Evolutionary conservation across 2,329 filamentous ascomycete species (phyloP), one percentile per base, ranked within the genome.

Genomic region (Beauveria varroae): DNA sequence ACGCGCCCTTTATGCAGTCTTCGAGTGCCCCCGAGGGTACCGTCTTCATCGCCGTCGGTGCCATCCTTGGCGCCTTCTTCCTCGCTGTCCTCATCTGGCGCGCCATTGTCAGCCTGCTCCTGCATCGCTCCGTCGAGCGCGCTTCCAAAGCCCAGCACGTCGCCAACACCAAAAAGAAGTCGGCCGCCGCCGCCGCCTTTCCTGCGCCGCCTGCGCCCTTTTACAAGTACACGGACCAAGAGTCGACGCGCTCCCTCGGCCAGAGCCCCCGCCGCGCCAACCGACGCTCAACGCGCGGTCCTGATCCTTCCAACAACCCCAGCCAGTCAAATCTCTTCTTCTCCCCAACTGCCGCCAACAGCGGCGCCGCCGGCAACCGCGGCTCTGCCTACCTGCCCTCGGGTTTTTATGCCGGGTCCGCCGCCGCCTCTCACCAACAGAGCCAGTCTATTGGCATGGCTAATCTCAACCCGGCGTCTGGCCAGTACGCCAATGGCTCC

Each of bases 41-140:
- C 4, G 89, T 99, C 63, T 99, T 99, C 77, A 99, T 99, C 68
- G 89, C 87, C 24, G 95, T 98, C 1, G 95, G 95, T 51, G 89
- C 92, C 28, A 88, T 91, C 30, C 83, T 99, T 7, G 95, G 91
- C 18, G 88, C 92, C 66, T 85, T 97, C 65, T 91, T 86, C 12
- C 78, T 91, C 9, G 86, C 86, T n/a, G 85, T 98, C 50, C 81
- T 99, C 14, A 81, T 89, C 62, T 99, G 95, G 95, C 90, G 93
- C 63, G 87, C 82, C 56, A 83, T 97, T 61, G 86, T 97, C 63
- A 92, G 90, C 63, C 96, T 91, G 83, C 89, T 93, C 47, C 85
- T 99, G 62, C 93, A 97, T 74, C 90, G 93, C 63, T 95, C 90
- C 41, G 93, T 98, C 62, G 89, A 90, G 71, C 88, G 88, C 66